Conservation (phyloP, 2,329 filamentous ascomycete genomes). For the Xylaria sp. region DNA sequence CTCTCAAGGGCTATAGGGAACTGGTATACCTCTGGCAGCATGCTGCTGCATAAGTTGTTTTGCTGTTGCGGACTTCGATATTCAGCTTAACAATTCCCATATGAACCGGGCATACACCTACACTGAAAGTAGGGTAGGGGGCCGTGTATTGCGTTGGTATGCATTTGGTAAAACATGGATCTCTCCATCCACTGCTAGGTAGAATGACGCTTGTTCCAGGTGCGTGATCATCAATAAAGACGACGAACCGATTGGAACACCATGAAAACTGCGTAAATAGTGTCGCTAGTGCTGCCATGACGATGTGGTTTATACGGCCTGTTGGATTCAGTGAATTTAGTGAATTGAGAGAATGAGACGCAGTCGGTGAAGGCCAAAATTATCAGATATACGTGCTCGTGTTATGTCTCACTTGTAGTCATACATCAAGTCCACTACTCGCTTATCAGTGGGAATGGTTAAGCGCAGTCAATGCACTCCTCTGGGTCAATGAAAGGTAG, state of each 20-base stretch:
- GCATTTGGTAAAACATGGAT: slow-evolving; percentile 46
- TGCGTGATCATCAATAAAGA: slow-evolving; percentile 42
- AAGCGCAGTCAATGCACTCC: no score
- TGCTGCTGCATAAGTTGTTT: slow-evolving; percentile 43
- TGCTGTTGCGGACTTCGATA: slow-evolving; percentile 27
- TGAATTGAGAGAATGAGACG: background rate
- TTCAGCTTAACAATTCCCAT: slow-evolving; percentile 43
- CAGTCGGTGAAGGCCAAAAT: background rate
- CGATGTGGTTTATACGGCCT: background rate
- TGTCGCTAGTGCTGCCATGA: slow-evolving; percentile 44
- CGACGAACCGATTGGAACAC: slow-evolving; percentile 45
- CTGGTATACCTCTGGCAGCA: slow-evolving; percentile 46
- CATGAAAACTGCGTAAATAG: slow-evolving; percentile 42
- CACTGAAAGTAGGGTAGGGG: slow-evolving; percentile 45
- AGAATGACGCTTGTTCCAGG: slow-evolving; percentile 41
- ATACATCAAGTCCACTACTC: no score
- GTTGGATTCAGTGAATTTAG: background rate
- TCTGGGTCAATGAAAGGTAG: no score
- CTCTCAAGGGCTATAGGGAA: background rate
- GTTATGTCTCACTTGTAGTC: background rate
- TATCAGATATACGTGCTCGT: background rate
- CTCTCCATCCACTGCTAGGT: slow-evolving; percentile 47
- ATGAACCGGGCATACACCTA: slow-evolving; percentile 45
- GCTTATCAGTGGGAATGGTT: no score
- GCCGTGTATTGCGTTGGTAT: slow-evolving; percentile 44